Evolutionary conservation across 2,329 filamentous ascomycete genomes (phyloP), one percentile per base, ranked within the genome.

Genomic region (Fusarium poae): DNA sequence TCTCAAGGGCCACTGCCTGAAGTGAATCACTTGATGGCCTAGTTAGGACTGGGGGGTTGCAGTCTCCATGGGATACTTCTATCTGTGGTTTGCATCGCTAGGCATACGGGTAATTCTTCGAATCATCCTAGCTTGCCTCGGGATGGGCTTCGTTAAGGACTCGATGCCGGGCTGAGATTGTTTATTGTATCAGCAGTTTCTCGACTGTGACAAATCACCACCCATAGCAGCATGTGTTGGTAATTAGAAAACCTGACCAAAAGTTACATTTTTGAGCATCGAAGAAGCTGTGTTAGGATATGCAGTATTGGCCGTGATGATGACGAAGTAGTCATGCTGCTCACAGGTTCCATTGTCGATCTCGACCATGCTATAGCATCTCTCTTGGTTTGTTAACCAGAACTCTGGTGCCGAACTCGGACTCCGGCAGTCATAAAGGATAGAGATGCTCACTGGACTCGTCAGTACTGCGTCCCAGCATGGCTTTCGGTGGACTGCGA

Each of bases 21-120:
- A 64, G 68, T 59, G 62, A 70, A 40, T 58, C 65, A 25, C 35
- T 37, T 48, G 55, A 35, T 18, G 35, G 25, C 16, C 45, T 35
- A 8, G 30, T 12, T 35, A n/a, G 30, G 15, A n/a, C 25, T 25
- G 30, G 11, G 25, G 23, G 25, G 27, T 18, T 27, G 10, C 23
- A 60, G 65, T 68, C 67, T 63, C 72, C 61, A 65, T 59, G 59
- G 23, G 61, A 51, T 51, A 23, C 46, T 52, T 48, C 60, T 52
- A 42, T 45, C 48, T 35, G 40, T 18, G n/a, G 25, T 70, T 45
- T 45, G 27, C 44, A 37, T n/a, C 18, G 16, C 12, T 21, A 37
- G 32, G 23, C 16, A 6, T 37, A 20, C 46, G 23, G 18, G 16
- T 43, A 15, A 20, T 25, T 15, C 16, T 20, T 34, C 23, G 11